phyloP scores from a whole-genome alignment of 257 asterid species.

The Hygrophila difformis region DNA sequence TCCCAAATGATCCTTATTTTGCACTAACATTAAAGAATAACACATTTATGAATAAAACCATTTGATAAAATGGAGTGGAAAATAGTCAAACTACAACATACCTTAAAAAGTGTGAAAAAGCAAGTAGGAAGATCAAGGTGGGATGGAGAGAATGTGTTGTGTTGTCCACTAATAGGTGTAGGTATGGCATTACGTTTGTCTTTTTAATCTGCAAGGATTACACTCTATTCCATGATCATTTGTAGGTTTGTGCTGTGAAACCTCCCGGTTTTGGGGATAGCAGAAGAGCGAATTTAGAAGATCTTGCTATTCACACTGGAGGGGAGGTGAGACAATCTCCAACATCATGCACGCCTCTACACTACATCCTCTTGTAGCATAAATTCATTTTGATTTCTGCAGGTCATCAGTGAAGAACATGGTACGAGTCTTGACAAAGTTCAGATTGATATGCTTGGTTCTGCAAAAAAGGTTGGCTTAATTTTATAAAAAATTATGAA shows the following conservation, averaged over 20 bases:
- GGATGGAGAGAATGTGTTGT: too few relatives aligned
- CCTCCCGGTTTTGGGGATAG: conserved; percentile 97
- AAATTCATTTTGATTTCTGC: conserved; percentile 19
- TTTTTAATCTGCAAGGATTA: neutral
- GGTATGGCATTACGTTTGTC: too few relatives aligned
- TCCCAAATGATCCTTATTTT: too few relatives aligned
- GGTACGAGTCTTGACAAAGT: conserved; percentile 61
- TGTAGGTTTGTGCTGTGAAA: conserved; percentile 89
- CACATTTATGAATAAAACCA: too few relatives aligned
- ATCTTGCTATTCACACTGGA: conserved; percentile 88
- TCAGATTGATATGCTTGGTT: conserved; percentile 79
- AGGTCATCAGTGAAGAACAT: conserved; percentile 71
- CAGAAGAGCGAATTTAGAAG: conserved; percentile 73
- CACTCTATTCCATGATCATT: conserved; percentile 12
- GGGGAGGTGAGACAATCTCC: conserved; percentile 60
- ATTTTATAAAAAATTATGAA: conserved; percentile 8
- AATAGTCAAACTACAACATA: too few relatives aligned
- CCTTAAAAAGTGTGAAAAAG: too few relatives aligned
- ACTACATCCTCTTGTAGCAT: too few relatives aligned
- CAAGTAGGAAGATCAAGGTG: too few relatives aligned
- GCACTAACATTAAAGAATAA: too few relatives aligned
- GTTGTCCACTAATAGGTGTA: too few relatives aligned
- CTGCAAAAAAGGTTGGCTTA: conserved; percentile 69
- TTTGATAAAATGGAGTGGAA: conserved; percentile 10
- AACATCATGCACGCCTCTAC: neutral